Evolutionary conservation across 768 basidiomycete species (phyloP).

Genomic region (Lentinula aciculospora): DNA sequence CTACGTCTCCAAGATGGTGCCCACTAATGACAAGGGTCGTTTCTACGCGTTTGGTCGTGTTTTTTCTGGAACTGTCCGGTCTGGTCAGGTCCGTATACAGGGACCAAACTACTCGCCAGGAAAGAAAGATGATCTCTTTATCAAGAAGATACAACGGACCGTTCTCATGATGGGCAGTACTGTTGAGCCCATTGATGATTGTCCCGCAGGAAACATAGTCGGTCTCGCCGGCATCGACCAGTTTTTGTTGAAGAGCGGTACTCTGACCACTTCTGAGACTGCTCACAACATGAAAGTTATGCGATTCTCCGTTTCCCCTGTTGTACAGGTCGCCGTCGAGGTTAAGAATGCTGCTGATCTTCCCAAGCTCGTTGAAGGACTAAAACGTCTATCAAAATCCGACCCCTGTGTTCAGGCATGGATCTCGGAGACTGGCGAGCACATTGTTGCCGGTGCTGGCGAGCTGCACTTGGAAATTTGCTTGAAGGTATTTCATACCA

Average conservation of each 20-base stretch:
- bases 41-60: constrained; percentile 99
- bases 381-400: constrained; percentile 99
- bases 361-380: constrained; percentile 99
- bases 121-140: constrained; percentile 96
- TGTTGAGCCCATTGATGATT: constrained; percentile 98
- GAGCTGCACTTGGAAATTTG: constrained; percentile 99
- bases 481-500: constrained; percentile 67
- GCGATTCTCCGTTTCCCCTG: constrained; percentile 99
- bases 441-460: constrained; percentile 99
- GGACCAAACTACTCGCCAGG: constrained; percentile 98
- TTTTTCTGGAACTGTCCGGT: constrained; percentile 95
- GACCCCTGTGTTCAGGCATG: constrained; percentile 98
- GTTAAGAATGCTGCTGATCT: constrained; percentile 99
- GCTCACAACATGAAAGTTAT: constrained; percentile 99
- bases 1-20: constrained; percentile 99
- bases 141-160: constrained; percentile 98
- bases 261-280: constrained; percentile 94
- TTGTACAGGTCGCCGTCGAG: constrained; percentile 98
- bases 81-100: constrained; percentile 98
- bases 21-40: constrained; percentile 98
- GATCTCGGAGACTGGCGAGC: constrained; percentile 90
- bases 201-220: constrained; percentile 96
- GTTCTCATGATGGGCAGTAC: constrained; percentile 99
- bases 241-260: constrained; percentile 99
- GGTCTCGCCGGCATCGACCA: constrained; percentile 99